These are phyloP conservation scores for Ichthyophonus hoferi DNA, from an alignment of 208 protist species.

Conservation along the genomic window DNA sequence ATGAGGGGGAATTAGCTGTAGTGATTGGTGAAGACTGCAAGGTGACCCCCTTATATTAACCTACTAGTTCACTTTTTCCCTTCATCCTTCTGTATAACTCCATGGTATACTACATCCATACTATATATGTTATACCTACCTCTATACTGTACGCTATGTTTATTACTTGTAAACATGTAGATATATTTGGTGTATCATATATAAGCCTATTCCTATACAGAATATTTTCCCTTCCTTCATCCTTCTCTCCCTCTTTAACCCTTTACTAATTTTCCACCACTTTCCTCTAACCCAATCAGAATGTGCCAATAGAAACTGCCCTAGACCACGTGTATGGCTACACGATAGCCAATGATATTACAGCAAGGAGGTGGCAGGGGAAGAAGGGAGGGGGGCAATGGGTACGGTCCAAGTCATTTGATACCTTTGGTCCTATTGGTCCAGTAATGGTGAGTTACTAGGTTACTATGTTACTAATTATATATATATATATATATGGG, in stretches of 20 bases:
- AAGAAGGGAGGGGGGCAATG: conserved; percentile 48
- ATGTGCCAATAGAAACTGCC: conserved; percentile 22
- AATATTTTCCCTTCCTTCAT: background rate
- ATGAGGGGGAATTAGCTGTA: conserved; percentile 45
- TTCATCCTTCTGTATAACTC: too few species aligned
- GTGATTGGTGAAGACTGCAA: conserved; percentile 36
- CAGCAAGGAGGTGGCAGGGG: conserved; percentile 40
- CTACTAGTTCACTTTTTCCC: too few species aligned
- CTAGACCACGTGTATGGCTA: conserved; percentile 40
- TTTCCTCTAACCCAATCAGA: background rate
- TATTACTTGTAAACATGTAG: too few species aligned
- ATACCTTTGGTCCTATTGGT: conserved; percentile 46
- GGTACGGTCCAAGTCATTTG: conserved; percentile 41
- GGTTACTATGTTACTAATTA: too few species aligned
- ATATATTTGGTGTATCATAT: too few species aligned
- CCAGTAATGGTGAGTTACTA: conserved; percentile 25
- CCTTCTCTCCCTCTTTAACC: conserved; percentile 10
- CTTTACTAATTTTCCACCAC: background rate
- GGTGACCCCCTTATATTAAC: background rate
- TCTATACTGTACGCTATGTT: too few species aligned
- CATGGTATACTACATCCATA: too few species aligned
- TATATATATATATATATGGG: too few species aligned
- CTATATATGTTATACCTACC: too few species aligned
- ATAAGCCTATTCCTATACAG: background rate
- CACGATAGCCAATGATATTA: conserved; percentile 48